Percentiles rank a stretch among this genome's conserved stretches.
These are phyloP conservation scores for Astrothelium macrocarpum DNA, from an alignment of 495 filamentous ascomycete genomes.

Conservation along the genomic window DNA sequence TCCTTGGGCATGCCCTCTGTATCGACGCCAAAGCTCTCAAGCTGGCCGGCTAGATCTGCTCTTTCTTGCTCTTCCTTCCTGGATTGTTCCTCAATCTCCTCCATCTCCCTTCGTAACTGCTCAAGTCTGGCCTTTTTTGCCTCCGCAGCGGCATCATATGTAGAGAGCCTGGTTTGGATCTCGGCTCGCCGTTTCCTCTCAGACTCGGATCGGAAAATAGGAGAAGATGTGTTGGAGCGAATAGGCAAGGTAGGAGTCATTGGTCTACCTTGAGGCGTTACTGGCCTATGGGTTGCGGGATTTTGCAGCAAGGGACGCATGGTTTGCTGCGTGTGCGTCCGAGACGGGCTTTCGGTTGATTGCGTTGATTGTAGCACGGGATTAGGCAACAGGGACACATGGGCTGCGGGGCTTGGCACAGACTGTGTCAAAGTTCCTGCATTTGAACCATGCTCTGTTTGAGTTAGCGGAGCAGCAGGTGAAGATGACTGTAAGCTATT, in stretches of 20 bases:
- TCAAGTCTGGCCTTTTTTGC: constrained; percentile 43
- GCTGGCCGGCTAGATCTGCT: constrained; percentile 39
- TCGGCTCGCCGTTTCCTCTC: constrained; percentile 36
- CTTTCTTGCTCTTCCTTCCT: constrained; percentile 37
- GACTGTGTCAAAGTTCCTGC: constrained; percentile 8
- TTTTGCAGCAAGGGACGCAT: too few relatives aligned
- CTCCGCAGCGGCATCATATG: background rate
- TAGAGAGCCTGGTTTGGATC: constrained; percentile 30
- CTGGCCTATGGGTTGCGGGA: too few relatives aligned
- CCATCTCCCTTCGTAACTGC: constrained; percentile 47
- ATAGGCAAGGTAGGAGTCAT: constrained; percentile 10
- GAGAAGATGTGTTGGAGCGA: constrained; percentile 25
- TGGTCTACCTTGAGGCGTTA: too few relatives aligned
- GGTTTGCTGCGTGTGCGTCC: background rate
- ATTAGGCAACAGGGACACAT: background rate
- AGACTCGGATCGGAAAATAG: background rate
- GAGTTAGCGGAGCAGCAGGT: background rate
- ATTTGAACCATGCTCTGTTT: constrained; percentile 12
- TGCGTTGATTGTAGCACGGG: background rate
- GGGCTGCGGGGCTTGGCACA: background rate
- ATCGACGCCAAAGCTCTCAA: constrained; percentile 81
- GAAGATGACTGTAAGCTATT: background rate
- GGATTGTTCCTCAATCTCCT: constrained; percentile 49
- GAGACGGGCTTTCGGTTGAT: background rate
- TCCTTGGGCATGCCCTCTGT: constrained; percentile 46